Base-by-base conservation (phyloP, 2,329 filamentous ascomycete genomes). In the Colletotrichum sp. region DNA sequence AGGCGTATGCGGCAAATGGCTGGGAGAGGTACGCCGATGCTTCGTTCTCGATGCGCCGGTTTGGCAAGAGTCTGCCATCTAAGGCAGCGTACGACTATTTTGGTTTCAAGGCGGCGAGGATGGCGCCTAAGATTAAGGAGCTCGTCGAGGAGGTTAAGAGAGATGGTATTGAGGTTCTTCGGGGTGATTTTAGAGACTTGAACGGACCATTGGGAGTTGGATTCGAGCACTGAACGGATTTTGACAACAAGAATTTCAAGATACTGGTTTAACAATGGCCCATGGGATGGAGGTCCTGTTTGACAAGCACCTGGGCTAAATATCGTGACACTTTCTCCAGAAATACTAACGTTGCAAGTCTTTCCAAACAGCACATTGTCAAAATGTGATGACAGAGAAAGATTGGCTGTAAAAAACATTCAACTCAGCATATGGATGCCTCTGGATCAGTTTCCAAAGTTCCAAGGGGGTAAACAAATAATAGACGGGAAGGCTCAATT, bases 1-100 rank as follows among this genome's bases (percentile, higher is more conserved):
- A 93, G 81, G 89, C 90, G 0, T 92, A 91, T 79, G 86, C 88
- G 3, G 85, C 87, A 1, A 89, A 89, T 72, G 90, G 90, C 1
- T 92, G 90, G 90, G 91, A 92, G 82, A 82, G 90, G n/a, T 92
- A 92, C 78, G 90, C 90, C 0, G 88, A 92, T 80, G 90, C 90
- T 1, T 89, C 87, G 1, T 86, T 86, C 74, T 89, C 85, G 65
- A 88, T 92, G 86, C 85, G 85, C 39, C 84, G 84, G 0, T 92
- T 92, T 77, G 90, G 90, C 1, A 89, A 92, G 79, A 89, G 86
- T 26, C 80, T 92, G 62, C 90, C 90, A 0, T 88, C 90, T 0
- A 87, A 88, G 76, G 85, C 84, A 8, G 88, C 88, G 4, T 91
- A 91, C 77, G 85, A 87, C 72, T 87, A 87, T 77, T 92, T 91